Conservation (phyloP, 2,329 filamentous ascomycete genomes). For the Sphaerulina populicola region DNA sequence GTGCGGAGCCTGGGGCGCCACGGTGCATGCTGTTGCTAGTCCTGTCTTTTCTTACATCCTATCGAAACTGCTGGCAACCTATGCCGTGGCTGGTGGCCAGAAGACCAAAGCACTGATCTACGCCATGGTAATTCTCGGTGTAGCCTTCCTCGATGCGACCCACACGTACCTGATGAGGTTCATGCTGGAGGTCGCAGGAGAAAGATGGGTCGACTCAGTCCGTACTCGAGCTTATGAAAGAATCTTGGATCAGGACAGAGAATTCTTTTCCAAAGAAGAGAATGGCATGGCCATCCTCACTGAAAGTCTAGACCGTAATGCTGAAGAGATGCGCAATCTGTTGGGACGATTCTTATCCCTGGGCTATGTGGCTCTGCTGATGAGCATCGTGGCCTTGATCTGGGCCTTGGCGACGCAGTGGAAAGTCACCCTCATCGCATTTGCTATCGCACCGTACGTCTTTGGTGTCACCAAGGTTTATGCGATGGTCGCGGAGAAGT, state of each 20-base stretch:
- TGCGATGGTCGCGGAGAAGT: conserved; percentile 56
- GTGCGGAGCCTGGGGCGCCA: conserved; percentile 52
- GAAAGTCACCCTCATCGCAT: conserved; percentile 69
- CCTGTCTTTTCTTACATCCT: conserved; percentile 71
- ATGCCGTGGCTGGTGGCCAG: conserved; percentile 51
- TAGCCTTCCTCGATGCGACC: conserved; percentile 59
- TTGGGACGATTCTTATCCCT: conserved; percentile 69
- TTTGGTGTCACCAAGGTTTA: conserved; percentile 59
- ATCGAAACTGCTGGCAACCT: conserved; percentile 61
- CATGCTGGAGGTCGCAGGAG: conserved; percentile 61
- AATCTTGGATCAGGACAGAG: conserved; percentile 65
- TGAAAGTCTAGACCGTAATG: conserved; percentile 68
- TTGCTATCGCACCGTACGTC: conserved; percentile 61
- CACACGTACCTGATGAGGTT: conserved; percentile 61
- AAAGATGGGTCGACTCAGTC: conserved; percentile 67
- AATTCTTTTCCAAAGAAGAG: conserved; percentile 66
- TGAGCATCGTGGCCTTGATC: conserved; percentile 58
- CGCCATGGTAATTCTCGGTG: conserved; percentile 59
- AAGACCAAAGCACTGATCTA: conserved; percentile 48
- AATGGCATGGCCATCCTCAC: conserved; percentile 58
- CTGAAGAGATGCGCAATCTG: conserved; percentile 79
- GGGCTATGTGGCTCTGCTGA: conserved; percentile 56
- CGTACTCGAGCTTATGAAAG: conserved; percentile 59
- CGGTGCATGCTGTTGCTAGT: conserved; percentile 58
- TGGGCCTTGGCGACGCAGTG: conserved; percentile 72